Evolutionary conservation across 75 land plant species (phyloP).

Genomic region (Ceratopteris richardii): DNA sequence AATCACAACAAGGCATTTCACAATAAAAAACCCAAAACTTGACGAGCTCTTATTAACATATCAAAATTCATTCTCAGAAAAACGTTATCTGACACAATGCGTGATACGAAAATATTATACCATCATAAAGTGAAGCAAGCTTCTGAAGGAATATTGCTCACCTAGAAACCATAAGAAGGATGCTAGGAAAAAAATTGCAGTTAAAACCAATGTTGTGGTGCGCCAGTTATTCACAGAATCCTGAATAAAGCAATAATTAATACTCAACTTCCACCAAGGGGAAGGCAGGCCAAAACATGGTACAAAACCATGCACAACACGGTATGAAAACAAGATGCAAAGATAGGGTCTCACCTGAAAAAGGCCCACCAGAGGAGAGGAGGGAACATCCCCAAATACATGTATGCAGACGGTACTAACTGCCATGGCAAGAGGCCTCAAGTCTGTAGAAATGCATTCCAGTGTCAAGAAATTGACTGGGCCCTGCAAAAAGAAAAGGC

Average conservation of each 20-base stretch:
- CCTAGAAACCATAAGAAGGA: constrained; percentile 75
- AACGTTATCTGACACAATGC: too few species aligned
- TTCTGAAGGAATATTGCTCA: constrained; percentile 10
- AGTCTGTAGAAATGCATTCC: constrained; percentile 51
- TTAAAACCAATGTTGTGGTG: constrained; percentile 63
- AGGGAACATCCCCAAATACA: constrained; percentile 95
- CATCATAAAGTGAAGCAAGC: too few species aligned
- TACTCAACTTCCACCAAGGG: not conserved
- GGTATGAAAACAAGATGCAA: not conserved
- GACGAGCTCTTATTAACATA: not conserved
- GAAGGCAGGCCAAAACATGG: not conserved
- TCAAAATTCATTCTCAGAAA: not conserved
- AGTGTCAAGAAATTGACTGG: constrained; percentile 83
- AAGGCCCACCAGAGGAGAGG: constrained; percentile 88
- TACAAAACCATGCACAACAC: too few species aligned
- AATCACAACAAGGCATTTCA: too few species aligned
- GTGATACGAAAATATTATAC: too few species aligned
- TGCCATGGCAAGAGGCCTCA: constrained; percentile 87
- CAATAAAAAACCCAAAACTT: not conserved
- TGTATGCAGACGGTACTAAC: constrained; percentile 85
- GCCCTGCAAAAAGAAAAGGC: constrained; percentile 37
- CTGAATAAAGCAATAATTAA: constrained; percentile 25
- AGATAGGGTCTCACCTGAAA: constrained; percentile 55
- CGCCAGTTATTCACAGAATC: constrained; percentile 89
- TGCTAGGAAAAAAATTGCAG: constrained; percentile 70